Base-by-base conservation (phyloP, 441 rosid species). In the Eruca vesicaria region DNA sequence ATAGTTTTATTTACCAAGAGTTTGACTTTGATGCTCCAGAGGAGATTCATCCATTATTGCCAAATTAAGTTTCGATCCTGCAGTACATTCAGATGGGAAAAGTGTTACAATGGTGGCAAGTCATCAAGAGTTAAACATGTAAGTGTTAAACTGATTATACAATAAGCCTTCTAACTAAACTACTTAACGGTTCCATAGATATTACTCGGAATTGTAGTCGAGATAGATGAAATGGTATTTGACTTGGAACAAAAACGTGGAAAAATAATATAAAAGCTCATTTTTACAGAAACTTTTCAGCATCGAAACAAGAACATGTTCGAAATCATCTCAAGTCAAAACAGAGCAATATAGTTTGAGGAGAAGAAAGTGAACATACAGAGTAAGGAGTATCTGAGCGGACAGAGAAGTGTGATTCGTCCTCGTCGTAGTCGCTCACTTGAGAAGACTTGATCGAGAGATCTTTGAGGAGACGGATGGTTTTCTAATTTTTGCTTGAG, bases 1-100 rank as follows among this genome's bases (percentile, higher is more conserved):
- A 41, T 66, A 10, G 1, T 36, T 21, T 61, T 77, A 87, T 80
- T 65, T 74, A 89, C 92, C 90, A 16, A 50, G 76, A 21, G 81
- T 61, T 77, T 79, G 85, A 79, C 76, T 82, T 73, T 73, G 86
- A 74, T 80, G 75, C 78, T 84, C 86, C 69, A 78, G 59, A 72
- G 83, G 59, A 72, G 83, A 82, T 63, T 73, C 89, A 78, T 81
- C 89, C 96, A 90, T 88, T 64, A 23, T 60, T 58, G 33, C 23
- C 10, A 31, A 29, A 36, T 35, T 43, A 38, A 35, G 32, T 26
- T 60, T 53, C 28, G 55, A 48, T 29, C 32, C 59, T 43, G 72
- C 20, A 35, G 64, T 32, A 32, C 11, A 48, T 50, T 33, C 15
- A 38, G 41, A 35, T 11, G 9, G 52, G 52, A 43, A 14, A n/a